phyloP scores from a whole-genome alignment of 116 monocot species.

The Thalassia testudinum region DNA sequence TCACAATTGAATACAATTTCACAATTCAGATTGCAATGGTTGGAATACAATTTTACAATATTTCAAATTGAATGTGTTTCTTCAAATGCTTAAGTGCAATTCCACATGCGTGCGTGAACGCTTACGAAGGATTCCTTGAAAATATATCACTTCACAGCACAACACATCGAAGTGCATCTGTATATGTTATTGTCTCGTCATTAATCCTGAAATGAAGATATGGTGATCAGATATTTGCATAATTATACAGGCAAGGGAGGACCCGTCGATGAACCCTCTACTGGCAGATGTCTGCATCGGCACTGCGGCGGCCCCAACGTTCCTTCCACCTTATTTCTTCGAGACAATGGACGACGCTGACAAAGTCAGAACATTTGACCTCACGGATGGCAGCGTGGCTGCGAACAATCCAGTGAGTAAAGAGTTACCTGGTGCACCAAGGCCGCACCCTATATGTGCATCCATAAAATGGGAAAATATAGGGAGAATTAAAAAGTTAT shows the following conservation, averaged over 20 bases:
- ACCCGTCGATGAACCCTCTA: background rate
- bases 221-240: too few species aligned
- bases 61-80: too few species aligned
- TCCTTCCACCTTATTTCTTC: conserved; percentile 24
- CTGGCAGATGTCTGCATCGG: conserved; percentile 29
- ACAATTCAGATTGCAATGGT: too few species aligned
- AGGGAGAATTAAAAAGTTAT: background rate
- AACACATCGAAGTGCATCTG: too few species aligned
- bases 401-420: conserved; percentile 37
- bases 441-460: background rate
- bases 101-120: too few species aligned
- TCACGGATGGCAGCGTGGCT: conserved; percentile 26
- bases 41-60: too few species aligned
- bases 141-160: too few species aligned
- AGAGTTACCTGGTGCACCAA: background rate
- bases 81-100: too few species aligned
- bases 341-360: conserved; percentile 10
- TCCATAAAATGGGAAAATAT: background rate
- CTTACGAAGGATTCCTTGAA: too few species aligned
- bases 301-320: conserved; percentile 40
- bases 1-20: too few species aligned
- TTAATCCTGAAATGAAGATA: too few species aligned
- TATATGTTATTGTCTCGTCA: too few species aligned
- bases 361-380: conserved; percentile 11
- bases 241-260: conserved; percentile 6